Conservation (phyloP, 73 alveolate species). For the Paramecium pentaurelia region DNA sequence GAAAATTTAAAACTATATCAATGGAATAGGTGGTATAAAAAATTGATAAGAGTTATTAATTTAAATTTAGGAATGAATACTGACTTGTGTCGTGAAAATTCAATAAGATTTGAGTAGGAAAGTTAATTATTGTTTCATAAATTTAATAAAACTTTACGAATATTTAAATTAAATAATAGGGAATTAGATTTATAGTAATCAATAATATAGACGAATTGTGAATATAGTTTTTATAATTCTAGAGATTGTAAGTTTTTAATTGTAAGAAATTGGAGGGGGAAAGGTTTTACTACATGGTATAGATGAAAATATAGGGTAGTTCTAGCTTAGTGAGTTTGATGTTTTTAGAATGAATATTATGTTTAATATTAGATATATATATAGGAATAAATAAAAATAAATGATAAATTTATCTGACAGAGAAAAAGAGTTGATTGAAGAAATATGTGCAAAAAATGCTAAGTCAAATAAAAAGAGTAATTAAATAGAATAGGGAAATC, state of each 20-base stretch:
- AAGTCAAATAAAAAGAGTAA: neutral
- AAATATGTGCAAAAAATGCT: neutral
- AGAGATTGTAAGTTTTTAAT: neutral
- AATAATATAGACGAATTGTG: neutral
- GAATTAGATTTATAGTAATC: too few species aligned
- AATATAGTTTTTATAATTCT: neutral
- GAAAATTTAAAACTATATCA: neutral
- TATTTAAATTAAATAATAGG: neutral
- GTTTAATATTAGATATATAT: neutral
- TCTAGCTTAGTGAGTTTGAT: neutral
- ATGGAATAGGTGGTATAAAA: neutral
- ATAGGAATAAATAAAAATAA: neutral
- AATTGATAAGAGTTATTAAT: neutral
- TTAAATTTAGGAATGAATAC: neutral
- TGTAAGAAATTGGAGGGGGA: neutral
- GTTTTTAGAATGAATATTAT: neutral
- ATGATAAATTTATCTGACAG: slow-evolving; percentile 44
- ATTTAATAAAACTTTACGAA: neutral
- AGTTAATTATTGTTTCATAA: too few species aligned
- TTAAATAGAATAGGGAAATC: neutral
- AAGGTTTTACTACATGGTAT: neutral
- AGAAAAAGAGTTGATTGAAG: neutral
- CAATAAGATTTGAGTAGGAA: neutral
- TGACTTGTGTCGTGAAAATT: neutral
- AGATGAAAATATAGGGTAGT: neutral